phyloP scores from a whole-genome alignment of 345 rosid species.

The Psidium guajava region DNA sequence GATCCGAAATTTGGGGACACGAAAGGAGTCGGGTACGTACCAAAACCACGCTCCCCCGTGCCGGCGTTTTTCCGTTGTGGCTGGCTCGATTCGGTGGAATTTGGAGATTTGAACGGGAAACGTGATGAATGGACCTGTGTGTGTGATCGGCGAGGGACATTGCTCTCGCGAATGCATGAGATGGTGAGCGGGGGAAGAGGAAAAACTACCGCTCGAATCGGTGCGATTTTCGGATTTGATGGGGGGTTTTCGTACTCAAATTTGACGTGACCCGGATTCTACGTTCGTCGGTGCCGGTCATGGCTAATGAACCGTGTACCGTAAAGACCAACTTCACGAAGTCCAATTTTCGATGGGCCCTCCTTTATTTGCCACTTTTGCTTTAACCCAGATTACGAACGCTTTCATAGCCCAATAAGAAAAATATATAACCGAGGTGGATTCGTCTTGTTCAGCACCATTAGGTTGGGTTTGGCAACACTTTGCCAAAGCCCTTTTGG shows the following conservation, averaged over 20 bases:
- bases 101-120: not conserved
- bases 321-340: not conserved
- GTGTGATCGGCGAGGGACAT: not conserved
- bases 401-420: not conserved
- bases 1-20: not conserved
- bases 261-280: not conserved
- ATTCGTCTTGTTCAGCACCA: not conserved
- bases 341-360: not conserved
- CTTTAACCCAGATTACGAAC: not conserved
- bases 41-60: not conserved
- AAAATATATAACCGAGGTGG: not conserved
- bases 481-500: not conserved
- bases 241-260: not conserved
- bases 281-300: not conserved
- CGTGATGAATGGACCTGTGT: not conserved
- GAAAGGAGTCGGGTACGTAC: not conserved
- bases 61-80: fast-evolving
- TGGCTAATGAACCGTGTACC: not conserved
- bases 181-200: not conserved
- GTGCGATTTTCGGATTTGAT: not conserved
- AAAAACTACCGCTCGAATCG: not conserved
- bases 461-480: not conserved
- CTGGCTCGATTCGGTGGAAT: not conserved
- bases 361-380: not conserved
- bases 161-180: not conserved